phyloP scores from a whole-genome alignment of 1,284 basidiomycete species.

The Melampsora americana region DNA sequence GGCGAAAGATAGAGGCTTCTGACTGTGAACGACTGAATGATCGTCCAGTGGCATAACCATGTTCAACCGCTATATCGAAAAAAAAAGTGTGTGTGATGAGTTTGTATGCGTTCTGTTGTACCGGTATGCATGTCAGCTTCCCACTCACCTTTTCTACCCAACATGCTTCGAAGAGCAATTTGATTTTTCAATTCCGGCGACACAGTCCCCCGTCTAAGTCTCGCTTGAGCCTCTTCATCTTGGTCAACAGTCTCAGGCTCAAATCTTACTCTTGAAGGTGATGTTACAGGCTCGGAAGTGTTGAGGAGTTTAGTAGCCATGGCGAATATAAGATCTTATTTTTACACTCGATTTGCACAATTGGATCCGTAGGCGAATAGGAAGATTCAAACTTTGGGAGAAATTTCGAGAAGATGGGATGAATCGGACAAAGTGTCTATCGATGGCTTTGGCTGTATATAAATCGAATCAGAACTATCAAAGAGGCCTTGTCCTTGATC shows the following conservation, averaged over 20 bases:
- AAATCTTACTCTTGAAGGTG: constrained; percentile 23
- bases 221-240: constrained; percentile 29
- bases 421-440: too few relatives aligned
- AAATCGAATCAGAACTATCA: too few relatives aligned
- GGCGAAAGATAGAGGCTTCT: constrained; percentile 35
- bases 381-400: too few relatives aligned
- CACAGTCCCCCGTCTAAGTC: constrained; percentile 28
- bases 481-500: too few relatives aligned
- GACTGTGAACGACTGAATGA: constrained; percentile 34
- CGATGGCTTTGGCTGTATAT: too few relatives aligned
- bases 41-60: constrained; percentile 36
- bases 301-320: too few relatives aligned
- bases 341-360: too few relatives aligned
- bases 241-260: neutral
- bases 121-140: neutral
- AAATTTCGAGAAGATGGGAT: too few relatives aligned
- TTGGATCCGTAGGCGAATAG: too few relatives aligned
- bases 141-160: constrained; percentile 37
- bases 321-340: too few relatives aligned
- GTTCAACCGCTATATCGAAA: constrained; percentile 23
- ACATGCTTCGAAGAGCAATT: constrained; percentile 34
- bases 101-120: neutral
- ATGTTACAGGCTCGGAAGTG: neutral
- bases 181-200: constrained; percentile 36
- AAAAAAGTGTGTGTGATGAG: neutral